Conservation (phyloP, 441 rosid species). For the Cnidoscolus chayamansa region DNA sequence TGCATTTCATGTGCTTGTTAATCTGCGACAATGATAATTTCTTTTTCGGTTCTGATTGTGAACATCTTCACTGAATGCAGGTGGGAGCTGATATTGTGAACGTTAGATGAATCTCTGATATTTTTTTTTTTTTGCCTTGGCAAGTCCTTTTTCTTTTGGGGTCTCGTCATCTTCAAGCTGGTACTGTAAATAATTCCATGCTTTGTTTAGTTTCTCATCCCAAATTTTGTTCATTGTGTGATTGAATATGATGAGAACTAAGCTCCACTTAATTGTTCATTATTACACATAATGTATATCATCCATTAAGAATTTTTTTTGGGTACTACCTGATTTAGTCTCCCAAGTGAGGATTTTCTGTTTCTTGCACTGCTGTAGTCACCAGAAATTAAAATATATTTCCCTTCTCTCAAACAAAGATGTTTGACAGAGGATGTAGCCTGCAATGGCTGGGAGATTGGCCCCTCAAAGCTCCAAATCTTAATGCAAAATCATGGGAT, state of each 20-base stretch:
- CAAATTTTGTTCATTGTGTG: conserved; percentile 21
- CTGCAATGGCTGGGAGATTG: too few species aligned
- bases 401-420: too few species aligned
- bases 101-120: conserved; percentile 9
- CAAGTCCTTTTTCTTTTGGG: background rate
- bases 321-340: background rate
- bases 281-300: conserved; percentile 24
- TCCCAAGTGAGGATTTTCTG: too few species aligned
- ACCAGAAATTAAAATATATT: too few species aligned
- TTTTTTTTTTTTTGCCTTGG: background rate
- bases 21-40: background rate
- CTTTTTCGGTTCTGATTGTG: conserved; percentile 4
- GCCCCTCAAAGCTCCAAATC: too few species aligned
- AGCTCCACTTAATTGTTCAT: conserved; percentile 23
- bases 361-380: too few species aligned
- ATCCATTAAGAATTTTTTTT: conserved; percentile 14
- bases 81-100: conserved; percentile 27
- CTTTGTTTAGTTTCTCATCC: conserved; percentile 26
- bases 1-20: background rate
- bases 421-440: too few species aligned
- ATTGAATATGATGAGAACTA: conserved; percentile 23
- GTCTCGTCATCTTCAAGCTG: conserved; percentile 5
- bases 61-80: conserved; percentile 21
- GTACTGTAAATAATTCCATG: conserved; percentile 22
- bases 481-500: too few species aligned